Base-by-base conservation (phyloP, 352 stramenopile genomes). In the Pythium dissimile region DNA sequence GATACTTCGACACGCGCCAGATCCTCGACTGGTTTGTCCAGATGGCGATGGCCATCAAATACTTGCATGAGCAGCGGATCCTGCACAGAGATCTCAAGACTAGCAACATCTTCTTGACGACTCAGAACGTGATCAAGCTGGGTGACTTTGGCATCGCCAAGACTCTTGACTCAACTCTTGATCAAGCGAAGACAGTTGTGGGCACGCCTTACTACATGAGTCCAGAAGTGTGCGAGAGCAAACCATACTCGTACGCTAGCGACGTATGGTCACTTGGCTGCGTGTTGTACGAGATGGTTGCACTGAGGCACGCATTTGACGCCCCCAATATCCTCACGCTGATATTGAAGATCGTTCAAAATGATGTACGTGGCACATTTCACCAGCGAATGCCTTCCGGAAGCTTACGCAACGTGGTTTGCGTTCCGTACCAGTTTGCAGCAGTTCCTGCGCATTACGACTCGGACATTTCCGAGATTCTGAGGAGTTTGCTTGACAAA, bases 31-130 rank as follows among this genome's bases (percentile, higher is more conserved):
- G 83, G 83, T 93, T 98, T 66, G 89, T 98, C 55, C 94, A 98
- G 67, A 96, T 98, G 76, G 82, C 84, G 0, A 84, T 98, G 57
- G 94, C 88, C 11, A 92, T 98, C 53, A 92, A 97, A 59, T 98
- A 96, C 71, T 85, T 98, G 62, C 94, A 98, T 64, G 68, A 75
- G 37, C 90, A 96, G 46, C 84, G 81, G 15, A 77, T 98, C 23
- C 70, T 98, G 43, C 92, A 98, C 66, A 84, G 89, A 43, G 94
- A 98, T 61, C 76, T 98, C 39, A 98, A 98, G 70, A 95, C 94
- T 24, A 96, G 94, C 66, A 98, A 98, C 71, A 86, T 96, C 47
- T 96, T 96, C 62, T 53, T 96, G 13, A 92, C 84, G 32, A 86
- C 60, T 0, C 69, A 88, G 34, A 90, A 96, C 49, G 77, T 91